Evolutionary conservation across 768 basidiomycete species (phyloP), one percentile per base, ranked within the genome.

Genomic region (Trametes villosa): DNA sequence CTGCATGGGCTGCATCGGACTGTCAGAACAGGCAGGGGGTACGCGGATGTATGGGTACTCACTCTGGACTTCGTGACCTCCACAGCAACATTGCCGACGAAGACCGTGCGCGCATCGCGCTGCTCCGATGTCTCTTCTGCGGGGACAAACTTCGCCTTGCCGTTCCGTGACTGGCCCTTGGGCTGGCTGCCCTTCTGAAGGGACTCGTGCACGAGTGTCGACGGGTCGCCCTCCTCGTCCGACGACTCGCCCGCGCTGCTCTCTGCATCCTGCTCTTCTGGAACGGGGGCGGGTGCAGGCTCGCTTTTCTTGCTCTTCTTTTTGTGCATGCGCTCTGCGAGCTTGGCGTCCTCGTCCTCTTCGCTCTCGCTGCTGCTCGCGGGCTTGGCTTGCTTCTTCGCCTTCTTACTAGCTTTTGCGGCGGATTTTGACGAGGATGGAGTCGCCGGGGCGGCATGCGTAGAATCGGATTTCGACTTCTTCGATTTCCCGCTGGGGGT

Each of bases 11-110:
- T 97, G 65, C 3, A 40, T 41, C 53, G 26, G n/a, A 30, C 15
- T 40, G 61, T 27, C 60, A 53, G 31, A 54, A 46, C 20, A 5
- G 2, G 22, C 34, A 38, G 40, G 13, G 31, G 2, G 26, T 56
- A 46, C 0, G 34, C 41, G 30, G 18, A 30, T 11, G 44, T 26
- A 26, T 5, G 0, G 18, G 34, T 8, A 76, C 84, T 42, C 63
- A 95, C 96, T 75, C 86, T 87, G 68, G 84, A 86, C 47, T 89
- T 87, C 18, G 86, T 88, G 20, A 92, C 84, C 9, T 91, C 87
- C 1, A 90, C 76, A 0, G 88, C 83, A 2, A 99, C 77, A 70
- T 98, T 98, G 3, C 96, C 96, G 15, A 99, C 77, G 73, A 99
- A 99, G 47, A 98, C 79, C 6, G 96, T 98, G 27, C 96, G 84